Conservation (phyloP, 75 land plant species). For the Isoetes taiwanensis region DNA sequence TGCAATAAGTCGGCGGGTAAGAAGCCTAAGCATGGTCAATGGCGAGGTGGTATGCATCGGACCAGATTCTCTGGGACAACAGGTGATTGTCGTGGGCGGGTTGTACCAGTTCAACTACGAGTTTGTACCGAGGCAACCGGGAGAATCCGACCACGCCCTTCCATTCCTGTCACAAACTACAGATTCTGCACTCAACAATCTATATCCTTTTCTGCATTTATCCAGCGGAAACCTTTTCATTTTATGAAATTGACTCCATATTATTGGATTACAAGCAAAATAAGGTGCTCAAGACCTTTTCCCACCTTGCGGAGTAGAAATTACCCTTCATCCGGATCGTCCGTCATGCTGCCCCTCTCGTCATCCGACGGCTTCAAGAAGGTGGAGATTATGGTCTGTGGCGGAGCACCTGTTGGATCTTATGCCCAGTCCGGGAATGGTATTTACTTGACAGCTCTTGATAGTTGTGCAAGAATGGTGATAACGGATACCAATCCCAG, state of each 20-base stretch:
- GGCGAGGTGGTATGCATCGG: constrained; percentile 14
- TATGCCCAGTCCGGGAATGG: not conserved
- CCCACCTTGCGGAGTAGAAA: constrained; percentile 24
- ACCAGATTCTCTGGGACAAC: constrained; percentile 7
- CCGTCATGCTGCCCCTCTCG: constrained; percentile 17
- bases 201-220: constrained; percentile 22
- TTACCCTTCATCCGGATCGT: constrained; percentile 22
- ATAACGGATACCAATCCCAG: constrained; percentile 13
- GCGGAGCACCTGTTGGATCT: constrained; percentile 13
- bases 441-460: constrained; percentile 2
- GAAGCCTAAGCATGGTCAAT: too few relatives aligned
- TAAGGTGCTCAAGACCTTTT: constrained; percentile 16
- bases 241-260: constrained; percentile 41
- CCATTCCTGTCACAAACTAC: constrained; percentile 3
- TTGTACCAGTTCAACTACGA: constrained; percentile 10
- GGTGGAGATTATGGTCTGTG: constrained; percentile 18
- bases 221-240: constrained; percentile 24
- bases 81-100: constrained; percentile 11
- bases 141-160: not conserved
- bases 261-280: constrained; percentile 32
- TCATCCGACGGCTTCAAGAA: constrained; percentile 5
- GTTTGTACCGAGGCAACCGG: constrained; percentile 1
- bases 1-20: too few relatives aligned
- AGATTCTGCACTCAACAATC: constrained; percentile 8
- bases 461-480: constrained; percentile 18